phyloP scores from a whole-genome alignment of 23 red algal genomes.

The Gracilaria gracilis region DNA sequence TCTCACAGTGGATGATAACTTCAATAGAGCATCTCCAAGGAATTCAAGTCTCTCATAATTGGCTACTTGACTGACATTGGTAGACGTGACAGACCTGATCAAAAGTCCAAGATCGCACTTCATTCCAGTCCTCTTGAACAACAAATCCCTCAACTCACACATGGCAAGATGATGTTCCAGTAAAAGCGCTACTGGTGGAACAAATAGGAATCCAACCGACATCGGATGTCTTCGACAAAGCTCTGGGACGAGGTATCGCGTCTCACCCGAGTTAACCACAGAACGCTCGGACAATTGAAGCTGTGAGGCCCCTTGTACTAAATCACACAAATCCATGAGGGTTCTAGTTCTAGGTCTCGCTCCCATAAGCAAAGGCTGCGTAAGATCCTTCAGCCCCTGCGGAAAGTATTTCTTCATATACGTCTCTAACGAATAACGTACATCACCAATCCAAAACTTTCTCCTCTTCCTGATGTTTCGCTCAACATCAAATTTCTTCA shows the following conservation, averaged over 20 bases:
- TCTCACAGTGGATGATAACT: slow-evolving; percentile 57
- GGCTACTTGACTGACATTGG: slow-evolving; percentile 11
- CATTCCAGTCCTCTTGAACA: slow-evolving; percentile 17
- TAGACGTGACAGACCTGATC: slow-evolving; percentile 45
- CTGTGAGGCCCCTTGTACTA: slow-evolving; percentile 22
- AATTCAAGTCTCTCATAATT: slow-evolving; percentile 82
- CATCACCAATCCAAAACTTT: slow-evolving; percentile 46
- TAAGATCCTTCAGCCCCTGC: slow-evolving; percentile 21
- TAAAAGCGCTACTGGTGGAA: slow-evolving; percentile 38
- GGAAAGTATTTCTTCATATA: slow-evolving; percentile 44
- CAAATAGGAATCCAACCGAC: slow-evolving; percentile 44
- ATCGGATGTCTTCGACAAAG: slow-evolving; percentile 37
- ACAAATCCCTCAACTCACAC: slow-evolving; percentile 34
- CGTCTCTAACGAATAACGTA: slow-evolving; percentile 44
- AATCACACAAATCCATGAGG: slow-evolving; percentile 41
- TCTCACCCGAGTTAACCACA: not conserved
- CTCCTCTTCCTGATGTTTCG: slow-evolving; percentile 62
- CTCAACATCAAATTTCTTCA: slow-evolving; percentile 38
- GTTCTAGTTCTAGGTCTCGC: not conserved
- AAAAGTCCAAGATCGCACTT: slow-evolving; percentile 20
- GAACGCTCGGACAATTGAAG: slow-evolving; percentile 13
- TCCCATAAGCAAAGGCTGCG: slow-evolving; percentile 58
- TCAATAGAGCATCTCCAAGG: slow-evolving; percentile 70
- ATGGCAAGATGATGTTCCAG: slow-evolving; percentile 56
- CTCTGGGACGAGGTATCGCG: slow-evolving; percentile 48